Conservation (phyloP, 2,329 filamentous ascomycete genomes). For the Neopestalotiopsis rosae region DNA sequence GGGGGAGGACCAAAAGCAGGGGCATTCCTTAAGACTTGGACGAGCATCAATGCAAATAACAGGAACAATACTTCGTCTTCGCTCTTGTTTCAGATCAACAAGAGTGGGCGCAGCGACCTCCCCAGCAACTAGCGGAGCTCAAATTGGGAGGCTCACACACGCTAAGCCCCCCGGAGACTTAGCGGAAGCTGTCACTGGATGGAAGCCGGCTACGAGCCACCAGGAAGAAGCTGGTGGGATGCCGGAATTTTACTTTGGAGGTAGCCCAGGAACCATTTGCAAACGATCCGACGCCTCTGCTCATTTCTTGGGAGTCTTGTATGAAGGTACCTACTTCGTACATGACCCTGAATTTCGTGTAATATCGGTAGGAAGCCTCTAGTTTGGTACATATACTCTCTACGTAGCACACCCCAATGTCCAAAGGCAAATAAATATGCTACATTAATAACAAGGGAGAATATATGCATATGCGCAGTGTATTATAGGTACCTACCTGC, state of each 20-base stretch:
- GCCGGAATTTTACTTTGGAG: neutral
- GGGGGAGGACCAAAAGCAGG: slow-evolving; percentile 7
- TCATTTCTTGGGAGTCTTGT: neutral
- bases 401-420: neutral
- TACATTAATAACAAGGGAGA: neutral
- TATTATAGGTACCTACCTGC: neutral
- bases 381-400: neutral
- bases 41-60: slow-evolving; percentile 13
- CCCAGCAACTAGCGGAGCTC: neutral
- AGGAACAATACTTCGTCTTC: slow-evolving; percentile 7
- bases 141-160: slow-evolving; percentile 1
- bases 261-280: neutral
- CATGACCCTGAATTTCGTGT: too few species aligned
- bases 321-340: neutral
- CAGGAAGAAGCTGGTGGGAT: neutral
- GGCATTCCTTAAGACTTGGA: neutral
- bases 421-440: neutral
- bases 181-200: neutral
- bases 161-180: neutral
- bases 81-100: slow-evolving; percentile 17
- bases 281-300: neutral
- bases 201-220: neutral
- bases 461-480: neutral
- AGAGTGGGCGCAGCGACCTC: slow-evolving; percentile 14
- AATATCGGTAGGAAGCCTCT: neutral